Conservation (phyloP, 148 eudicot genomes). For the Fagopyrum homotropicum region DNA sequence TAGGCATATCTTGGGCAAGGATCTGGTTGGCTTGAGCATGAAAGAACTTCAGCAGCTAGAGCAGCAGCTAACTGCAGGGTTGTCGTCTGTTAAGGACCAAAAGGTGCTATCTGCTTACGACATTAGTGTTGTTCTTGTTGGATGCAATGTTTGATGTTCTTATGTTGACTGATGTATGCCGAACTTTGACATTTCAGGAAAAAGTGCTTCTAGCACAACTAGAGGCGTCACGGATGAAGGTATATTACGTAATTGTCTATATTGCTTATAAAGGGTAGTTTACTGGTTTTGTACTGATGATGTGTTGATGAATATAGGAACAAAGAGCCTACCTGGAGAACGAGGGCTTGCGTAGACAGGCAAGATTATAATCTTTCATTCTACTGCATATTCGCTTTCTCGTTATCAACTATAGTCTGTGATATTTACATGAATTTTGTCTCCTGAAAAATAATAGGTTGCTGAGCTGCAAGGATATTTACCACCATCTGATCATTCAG, state of each 20-base stretch:
- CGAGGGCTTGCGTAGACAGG: conserved; percentile 64
- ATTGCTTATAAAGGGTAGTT: neutral
- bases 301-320: conserved; percentile 32
- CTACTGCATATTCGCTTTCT: neutral
- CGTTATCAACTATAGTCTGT: neutral
- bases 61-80: conserved; percentile 51
- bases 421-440: neutral
- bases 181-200: conserved; percentile 38
- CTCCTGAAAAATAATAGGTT: conserved; percentile 31
- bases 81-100: conserved; percentile 55
- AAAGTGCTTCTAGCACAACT: conserved; percentile 52
- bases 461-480: conserved; percentile 45
- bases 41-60: conserved; percentile 58
- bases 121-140: neutral
- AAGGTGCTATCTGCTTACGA: conserved; percentile 32
- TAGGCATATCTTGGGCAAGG: conserved; percentile 71
- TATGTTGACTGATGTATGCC: neutral
- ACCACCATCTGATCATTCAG: conserved; percentile 25
- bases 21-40: conserved; percentile 42
- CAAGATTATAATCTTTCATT: conserved; percentile 1
- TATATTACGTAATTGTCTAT: conserved; percentile 13
- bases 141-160: neutral
- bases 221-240: conserved; percentile 45
- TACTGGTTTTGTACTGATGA: neutral
- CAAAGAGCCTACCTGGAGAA: conserved; percentile 58